These are phyloP conservation scores for Gilbertella persicaria DNA, from an alignment of 371 early-diverging fungal genomes.

Conservation along the genomic window DNA sequence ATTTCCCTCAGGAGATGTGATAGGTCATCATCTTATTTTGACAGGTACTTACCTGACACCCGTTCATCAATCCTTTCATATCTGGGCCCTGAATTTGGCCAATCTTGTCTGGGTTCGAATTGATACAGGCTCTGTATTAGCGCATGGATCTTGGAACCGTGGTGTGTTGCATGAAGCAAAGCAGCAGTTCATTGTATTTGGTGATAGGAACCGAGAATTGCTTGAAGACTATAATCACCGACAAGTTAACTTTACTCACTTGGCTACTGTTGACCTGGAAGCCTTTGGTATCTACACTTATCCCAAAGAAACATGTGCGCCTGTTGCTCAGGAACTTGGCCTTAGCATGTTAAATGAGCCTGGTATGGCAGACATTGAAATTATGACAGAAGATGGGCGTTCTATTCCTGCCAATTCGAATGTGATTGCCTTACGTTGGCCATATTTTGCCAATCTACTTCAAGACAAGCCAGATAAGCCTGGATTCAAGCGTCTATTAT, in stretches of 20 bases:
- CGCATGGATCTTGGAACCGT: constrained; percentile 79
- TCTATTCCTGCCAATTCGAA: constrained; percentile 70
- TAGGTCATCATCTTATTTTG: constrained; percentile 73
- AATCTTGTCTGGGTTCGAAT: constrained; percentile 71
- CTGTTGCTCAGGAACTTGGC: constrained; percentile 54
- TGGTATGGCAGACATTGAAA: constrained; percentile 68
- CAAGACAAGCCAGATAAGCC: constrained; percentile 13
- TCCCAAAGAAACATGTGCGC: constrained; percentile 39
- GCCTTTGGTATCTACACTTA: constrained; percentile 61
- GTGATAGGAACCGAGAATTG: constrained; percentile 46
- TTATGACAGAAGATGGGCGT: constrained; percentile 59
- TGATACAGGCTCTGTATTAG: constrained; percentile 65
- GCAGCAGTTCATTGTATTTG: constrained; percentile 40
- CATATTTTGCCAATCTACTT: constrained; percentile 56
- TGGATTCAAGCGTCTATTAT: constrained; percentile 37
- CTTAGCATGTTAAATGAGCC: constrained; percentile 67
- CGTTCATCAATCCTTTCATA: constrained; percentile 66
- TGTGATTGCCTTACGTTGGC: constrained; percentile 70
- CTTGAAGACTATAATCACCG: constrained; percentile 77
- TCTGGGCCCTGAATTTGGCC: constrained; percentile 74
- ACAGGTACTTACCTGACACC: constrained; percentile 76
- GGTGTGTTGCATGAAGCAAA: constrained; percentile 63
- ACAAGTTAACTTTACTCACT: constrained; percentile 64
- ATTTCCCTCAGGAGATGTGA: constrained; percentile 68
- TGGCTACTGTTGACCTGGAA: constrained; percentile 65